These are phyloP conservation scores for Acer campestre DNA, from an alignment of 345 rosid genomes.

Conservation along the genomic window DNA sequence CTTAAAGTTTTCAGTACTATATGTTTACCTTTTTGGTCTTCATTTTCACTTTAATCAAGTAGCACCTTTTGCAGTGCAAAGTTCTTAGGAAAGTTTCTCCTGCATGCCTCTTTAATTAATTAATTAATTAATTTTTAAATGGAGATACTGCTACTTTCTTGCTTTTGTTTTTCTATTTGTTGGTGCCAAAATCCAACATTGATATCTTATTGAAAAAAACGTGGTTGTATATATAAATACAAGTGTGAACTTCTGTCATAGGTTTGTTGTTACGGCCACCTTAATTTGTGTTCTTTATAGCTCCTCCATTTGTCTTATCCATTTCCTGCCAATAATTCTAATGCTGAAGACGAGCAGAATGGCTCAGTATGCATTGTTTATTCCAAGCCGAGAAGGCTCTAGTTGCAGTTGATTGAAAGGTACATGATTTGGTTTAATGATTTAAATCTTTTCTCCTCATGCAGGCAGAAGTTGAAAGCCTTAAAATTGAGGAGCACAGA, in stretches of 20 bases:
- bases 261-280: neutral
- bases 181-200: neutral
- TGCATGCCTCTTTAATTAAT: neutral
- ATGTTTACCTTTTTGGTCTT: neutral
- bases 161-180: neutral
- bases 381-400: neutral
- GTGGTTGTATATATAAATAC: neutral
- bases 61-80: neutral
- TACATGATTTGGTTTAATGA: constrained; percentile 4
- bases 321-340: constrained; percentile 4
- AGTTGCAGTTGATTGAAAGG: neutral
- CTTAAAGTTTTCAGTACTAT: neutral
- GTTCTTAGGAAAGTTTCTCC: neutral
- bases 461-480: constrained; percentile 86
- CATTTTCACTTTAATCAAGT: neutral
- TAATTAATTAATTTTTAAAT: too few species aligned
- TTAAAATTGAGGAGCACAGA: constrained; percentile 61
- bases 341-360: neutral
- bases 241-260: neutral
- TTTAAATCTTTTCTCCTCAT: neutral
- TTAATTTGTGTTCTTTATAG: constrained; percentile 13
- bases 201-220: neutral
- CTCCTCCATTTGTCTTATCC: neutral
- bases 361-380: neutral
- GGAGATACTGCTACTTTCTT: neutral